These are phyloP conservation scores for Porodaedalea pini DNA, from an alignment of 1,284 basidiomycete genomes.

Conservation along the genomic window DNA sequence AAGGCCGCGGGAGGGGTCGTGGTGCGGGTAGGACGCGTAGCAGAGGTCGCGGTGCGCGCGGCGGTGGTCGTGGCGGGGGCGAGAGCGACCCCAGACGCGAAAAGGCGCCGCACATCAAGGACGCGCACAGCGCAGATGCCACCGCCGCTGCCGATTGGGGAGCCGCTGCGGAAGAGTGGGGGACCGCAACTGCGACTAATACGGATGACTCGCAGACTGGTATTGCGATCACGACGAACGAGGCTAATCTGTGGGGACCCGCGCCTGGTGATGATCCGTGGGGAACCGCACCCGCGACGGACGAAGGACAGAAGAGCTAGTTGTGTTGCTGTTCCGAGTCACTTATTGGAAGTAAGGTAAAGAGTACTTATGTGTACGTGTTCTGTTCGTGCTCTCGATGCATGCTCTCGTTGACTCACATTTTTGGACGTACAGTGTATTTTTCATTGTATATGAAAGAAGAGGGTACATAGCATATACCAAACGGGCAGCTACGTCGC, in stretches of 20 bases:
- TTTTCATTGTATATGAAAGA: not conserved
- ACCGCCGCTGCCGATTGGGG: constrained; percentile 3
- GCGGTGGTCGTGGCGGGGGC: not conserved
- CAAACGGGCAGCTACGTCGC: not conserved
- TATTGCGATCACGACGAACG: constrained; percentile 8
- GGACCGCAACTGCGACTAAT: not conserved
- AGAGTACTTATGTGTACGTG: not conserved
- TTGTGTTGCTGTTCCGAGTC: not conserved
- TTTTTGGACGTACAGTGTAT: not conserved
- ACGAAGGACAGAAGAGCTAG: not conserved
- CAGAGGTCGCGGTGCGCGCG: constrained; percentile 1
- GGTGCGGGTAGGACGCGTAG: constrained; percentile 23
- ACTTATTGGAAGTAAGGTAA: too few species aligned
- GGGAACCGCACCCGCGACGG: not conserved
- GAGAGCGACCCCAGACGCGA: not conserved
- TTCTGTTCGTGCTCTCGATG: not conserved
- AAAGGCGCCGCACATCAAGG: constrained; percentile 4
- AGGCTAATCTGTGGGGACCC: not conserved
- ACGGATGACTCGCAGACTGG: not conserved
- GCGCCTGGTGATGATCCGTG: not conserved
- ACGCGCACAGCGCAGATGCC: not conserved
- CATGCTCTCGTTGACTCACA: not conserved
- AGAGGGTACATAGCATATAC: not conserved
- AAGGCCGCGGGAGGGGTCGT: constrained; percentile 34
- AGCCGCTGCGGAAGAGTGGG: constrained; percentile 5